Evolutionary conservation across 2,329 filamentous ascomycete species (phyloP), one percentile per base, ranked within the genome.

Genomic region (Colletotrichum magnum): DNA sequence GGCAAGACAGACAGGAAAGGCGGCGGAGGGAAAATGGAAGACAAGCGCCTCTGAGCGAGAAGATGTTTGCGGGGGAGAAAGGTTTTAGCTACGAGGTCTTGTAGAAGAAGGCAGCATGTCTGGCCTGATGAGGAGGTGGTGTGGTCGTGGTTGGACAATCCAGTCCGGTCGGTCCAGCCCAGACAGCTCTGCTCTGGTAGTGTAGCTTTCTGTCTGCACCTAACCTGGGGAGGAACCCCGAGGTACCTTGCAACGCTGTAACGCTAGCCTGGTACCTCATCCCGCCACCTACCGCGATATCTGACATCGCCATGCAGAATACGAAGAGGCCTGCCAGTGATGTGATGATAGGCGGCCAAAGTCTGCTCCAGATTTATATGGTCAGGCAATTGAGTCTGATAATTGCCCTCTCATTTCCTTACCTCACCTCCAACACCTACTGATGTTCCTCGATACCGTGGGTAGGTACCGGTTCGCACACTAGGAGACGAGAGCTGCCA

Each of bases 21-120:
- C 53, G 54, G 24, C 58, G 39, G 47, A 15, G 52, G 48, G 18
- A 45, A 58, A 58, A 68, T 48, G 15, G 41, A 28, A 58, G 52
- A 54, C 64, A 58, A 51, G 36, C 62, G 52, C 52, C 68, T 32
- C 59, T 16, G 36, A 48, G 16, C 39, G 58, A 56, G 26, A 36
- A 68, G 64, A 58, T 62, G 68, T 58, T 63, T 68, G 68, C 64
- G 68, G 68, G 68, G 68, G 68, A 68, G 64, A 36, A 58, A 70
- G 68, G 68, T 70, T 70, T 70, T 70, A 70, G 68, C 58, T 70
- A 62, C 52, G 57, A 63, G 58, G 21, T 59, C 57, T 52, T 58
- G 68, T 57, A 43, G 53, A 36, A 66, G 48, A 48, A 45, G 50
- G 24, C 45, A 56, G 54, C 66, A 59, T 54, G 54, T 26, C 60